Evolutionary conservation across 2,329 filamentous ascomycete species (phyloP), one percentile per base, ranked within the genome.

Genomic region (Daldinia sp.): DNA sequence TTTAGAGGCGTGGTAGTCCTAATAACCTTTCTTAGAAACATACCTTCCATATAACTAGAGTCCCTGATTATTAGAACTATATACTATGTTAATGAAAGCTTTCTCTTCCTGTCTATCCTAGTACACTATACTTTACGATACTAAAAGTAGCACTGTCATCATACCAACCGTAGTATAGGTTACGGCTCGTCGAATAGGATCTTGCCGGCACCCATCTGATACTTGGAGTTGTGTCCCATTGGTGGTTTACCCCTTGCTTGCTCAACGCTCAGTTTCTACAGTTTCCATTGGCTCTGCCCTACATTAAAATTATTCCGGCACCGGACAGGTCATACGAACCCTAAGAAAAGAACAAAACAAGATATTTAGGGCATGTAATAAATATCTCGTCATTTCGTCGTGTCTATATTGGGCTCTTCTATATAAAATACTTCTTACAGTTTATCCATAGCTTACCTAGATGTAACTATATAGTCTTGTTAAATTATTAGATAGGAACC

Each of bases 231-330:
- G 2, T 51, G 53, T 15, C 55, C 37, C 56, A 69, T 69, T 60
- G 48, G 67, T 28, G 46, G 64, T 15, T 37, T 53, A 37, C 20
- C 23, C 30, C 35, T 53, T 58, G 41, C n/a, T 48, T 56, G 1
- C 4, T 44, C 28, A 9, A 51, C 23, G 13, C 26, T 53, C 39
- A 33, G n/a, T 33, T 61, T 44, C 46, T 46, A 64, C 39, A 33
- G n/a, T 39, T 58, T 39, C 53, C 46, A 67, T 67, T 70, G 53
- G 63, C 42, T 59, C n/a, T 35, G 33, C 42, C 39, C 39, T 44
- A 57, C 51, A 48, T 48, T 48, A 2, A 28, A 54, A 42, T 12
- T 10, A n/a, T 12, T 66, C 59, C 63, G 67, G 67, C 63, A 57
- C 63, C 67, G 50, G 28, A 37, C 23, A 48, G 18, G 2, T 23